Percentiles rank a stretch among this genome's conserved stretches.
Conservation (phyloP, 805 yeast genomes). For the Myxozyma melibiosi region DNA sequence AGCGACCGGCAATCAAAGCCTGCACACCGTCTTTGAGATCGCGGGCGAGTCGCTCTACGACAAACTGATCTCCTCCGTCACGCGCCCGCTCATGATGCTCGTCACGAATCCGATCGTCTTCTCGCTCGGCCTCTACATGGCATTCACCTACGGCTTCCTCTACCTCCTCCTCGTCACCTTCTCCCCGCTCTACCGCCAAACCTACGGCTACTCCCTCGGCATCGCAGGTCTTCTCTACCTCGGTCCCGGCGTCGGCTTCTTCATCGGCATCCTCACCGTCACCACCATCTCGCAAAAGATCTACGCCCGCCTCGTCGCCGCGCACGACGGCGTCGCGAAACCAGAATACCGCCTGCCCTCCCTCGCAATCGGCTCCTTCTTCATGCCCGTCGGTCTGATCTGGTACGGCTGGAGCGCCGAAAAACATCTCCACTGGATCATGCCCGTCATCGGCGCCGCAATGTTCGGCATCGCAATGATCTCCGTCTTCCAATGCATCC, state of each 20-base stretch:
- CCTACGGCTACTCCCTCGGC: constrained; percentile 62
- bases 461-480: constrained; percentile 62
- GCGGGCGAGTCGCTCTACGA: constrained; percentile 47
- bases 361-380: constrained; percentile 52
- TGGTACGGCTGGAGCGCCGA: constrained; percentile 76
- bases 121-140: constrained; percentile 43
- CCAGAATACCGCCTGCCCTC: constrained; percentile 65
- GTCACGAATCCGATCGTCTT: constrained; percentile 44
- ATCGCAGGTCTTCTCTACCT: constrained; percentile 74
- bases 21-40: constrained; percentile 50
- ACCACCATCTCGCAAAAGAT: constrained; percentile 53
- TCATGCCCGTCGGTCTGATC: constrained; percentile 61
- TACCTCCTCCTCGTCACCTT: constrained; percentile 73
- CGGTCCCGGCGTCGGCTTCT: constrained; percentile 71
- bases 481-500: constrained; percentile 65
- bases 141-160: constrained; percentile 46
- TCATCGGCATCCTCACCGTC: constrained; percentile 57
- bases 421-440: constrained; percentile 57
- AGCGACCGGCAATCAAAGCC: constrained; percentile 54
- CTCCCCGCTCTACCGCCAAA: constrained; percentile 65
- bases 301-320: constrained; percentile 45
- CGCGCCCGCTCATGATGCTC: constrained; percentile 42
- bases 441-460: constrained; percentile 63
- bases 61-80: constrained; percentile 47
- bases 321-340: constrained; percentile 56